phyloP scores from a whole-genome alignment of 1,139 yeast genomes.

The Candida glucosophila region DNA sequence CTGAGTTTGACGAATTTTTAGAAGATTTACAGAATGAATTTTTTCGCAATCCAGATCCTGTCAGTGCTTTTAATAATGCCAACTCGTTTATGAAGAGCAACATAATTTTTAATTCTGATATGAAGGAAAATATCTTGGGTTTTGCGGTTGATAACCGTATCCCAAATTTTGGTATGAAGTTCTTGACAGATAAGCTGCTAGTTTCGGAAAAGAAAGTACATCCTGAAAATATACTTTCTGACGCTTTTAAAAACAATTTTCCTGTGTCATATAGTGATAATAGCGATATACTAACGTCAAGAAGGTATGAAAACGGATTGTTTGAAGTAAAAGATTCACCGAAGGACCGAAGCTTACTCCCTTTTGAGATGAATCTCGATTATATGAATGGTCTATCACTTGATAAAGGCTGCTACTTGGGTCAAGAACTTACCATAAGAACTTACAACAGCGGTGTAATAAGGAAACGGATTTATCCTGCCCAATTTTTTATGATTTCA shows the following conservation, averaged over 20 bases:
- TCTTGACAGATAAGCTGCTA: slow-evolving; percentile 42
- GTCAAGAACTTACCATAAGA: slow-evolving; percentile 90
- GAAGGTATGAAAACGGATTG: slow-evolving; percentile 55
- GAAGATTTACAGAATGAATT: slow-evolving; percentile 23
- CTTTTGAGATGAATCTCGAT: slow-evolving; percentile 82
- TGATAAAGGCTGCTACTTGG: slow-evolving; percentile 92
- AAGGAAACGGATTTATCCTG: slow-evolving; percentile 74
- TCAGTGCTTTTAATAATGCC: slow-evolving; percentile 24
- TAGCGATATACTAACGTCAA: slow-evolving; percentile 24
- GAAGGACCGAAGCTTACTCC: slow-evolving; percentile 43
- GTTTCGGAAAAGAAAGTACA: slow-evolving; percentile 5
- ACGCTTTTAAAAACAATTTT: slow-evolving; percentile 17
- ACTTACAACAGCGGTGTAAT: slow-evolving; percentile 78
- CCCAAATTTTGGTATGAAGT: slow-evolving; percentile 62
- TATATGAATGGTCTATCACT: slow-evolving; percentile 74
- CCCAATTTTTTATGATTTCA: slow-evolving; percentile 35
- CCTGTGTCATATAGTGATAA: slow-evolving; percentile 6
- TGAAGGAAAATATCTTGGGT: slow-evolving; percentile 18
- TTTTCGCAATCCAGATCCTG: slow-evolving; percentile 23
- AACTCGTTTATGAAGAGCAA: slow-evolving; percentile 23
- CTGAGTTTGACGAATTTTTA: slow-evolving; percentile 30
- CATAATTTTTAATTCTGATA: slow-evolving; percentile 16
- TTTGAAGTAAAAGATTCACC: slow-evolving; percentile 52
- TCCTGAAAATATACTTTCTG: slow-evolving; percentile 16
- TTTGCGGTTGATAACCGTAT: slow-evolving; percentile 54